A percentile compares a stretch with the other conserved stretches of the same genome.
These are phyloP conservation scores for Aspergillus viridinutans DNA, from an alignment of 2,329 filamentous ascomycete species.

Conservation along the genomic window DNA sequence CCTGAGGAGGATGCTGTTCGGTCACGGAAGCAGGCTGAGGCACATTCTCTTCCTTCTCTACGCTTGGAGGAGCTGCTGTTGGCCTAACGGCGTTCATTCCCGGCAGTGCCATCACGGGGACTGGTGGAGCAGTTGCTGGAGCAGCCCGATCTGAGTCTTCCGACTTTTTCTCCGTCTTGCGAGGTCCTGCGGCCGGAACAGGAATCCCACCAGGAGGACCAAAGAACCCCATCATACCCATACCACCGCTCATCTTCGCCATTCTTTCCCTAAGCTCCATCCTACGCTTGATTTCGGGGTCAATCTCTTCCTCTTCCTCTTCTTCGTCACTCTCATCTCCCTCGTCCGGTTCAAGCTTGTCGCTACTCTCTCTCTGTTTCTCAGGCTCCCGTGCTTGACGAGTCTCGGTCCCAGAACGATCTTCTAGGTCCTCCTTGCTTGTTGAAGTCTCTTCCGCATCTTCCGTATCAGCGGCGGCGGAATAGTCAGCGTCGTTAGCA, in stretches of 20 bases:
- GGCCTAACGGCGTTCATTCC: conserved; percentile 60
- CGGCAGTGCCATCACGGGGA: conserved; percentile 61
- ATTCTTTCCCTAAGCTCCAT: conserved; percentile 90
- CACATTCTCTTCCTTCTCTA: conserved; percentile 51
- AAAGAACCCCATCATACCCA: conserved; percentile 96
- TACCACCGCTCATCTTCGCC: conserved; percentile 97
- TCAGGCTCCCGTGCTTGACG: conserved; percentile 15
- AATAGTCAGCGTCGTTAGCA: conserved; percentile 63
- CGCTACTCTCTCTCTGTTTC: conserved; percentile 41
- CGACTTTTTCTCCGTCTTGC: conserved; percentile 41
- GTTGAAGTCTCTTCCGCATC: conserved; percentile 60
- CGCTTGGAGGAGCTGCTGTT: conserved; percentile 38
- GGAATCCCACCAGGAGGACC: conserved; percentile 63
- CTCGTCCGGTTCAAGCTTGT: conserved; percentile 42
- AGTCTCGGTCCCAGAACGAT: conserved; percentile 33
- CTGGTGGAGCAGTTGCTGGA: conserved; percentile 38
- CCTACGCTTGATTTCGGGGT: conserved; percentile 78
- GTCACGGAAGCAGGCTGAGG: conserved; percentile 39
- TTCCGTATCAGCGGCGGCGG: conserved; percentile 60
- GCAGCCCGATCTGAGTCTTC: conserved; percentile 29
- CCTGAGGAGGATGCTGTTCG: conserved; percentile 40
- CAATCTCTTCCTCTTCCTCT: conserved; percentile 74
- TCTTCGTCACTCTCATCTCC: conserved; percentile 52
- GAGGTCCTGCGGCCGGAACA: conserved; percentile 33
- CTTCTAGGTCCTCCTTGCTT: conserved; percentile 72